A percentile compares a stretch with the other conserved stretches of the same genome.
Evolutionary conservation across 2,329 filamentous ascomycete species (phyloP).

Genomic region (Talaromyces sp.): DNA sequence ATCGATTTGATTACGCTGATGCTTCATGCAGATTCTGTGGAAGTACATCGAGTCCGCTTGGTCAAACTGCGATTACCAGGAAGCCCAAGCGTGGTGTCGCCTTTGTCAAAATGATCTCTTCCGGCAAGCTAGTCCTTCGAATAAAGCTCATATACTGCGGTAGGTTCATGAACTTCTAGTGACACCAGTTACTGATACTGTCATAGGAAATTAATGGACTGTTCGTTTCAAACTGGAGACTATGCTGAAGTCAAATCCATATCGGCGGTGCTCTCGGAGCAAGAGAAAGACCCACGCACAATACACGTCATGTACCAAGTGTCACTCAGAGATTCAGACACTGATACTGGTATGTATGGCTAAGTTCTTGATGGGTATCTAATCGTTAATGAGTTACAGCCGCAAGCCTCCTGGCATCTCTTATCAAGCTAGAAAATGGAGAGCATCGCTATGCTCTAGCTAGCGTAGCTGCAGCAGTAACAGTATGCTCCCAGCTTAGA

Average conservation of each 20-base stretch:
- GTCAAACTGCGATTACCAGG: constrained; percentile 47
- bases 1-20: background rate
- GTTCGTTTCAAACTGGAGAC: constrained; percentile 57
- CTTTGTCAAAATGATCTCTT: constrained; percentile 65
- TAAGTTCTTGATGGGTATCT: background rate
- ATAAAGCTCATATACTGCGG: constrained; percentile 65
- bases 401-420: background rate
- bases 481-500: background rate
- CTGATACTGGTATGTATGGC: background rate
- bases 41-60: constrained; percentile 63
- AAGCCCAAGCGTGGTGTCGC: constrained; percentile 65
- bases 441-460: constrained; percentile 8
- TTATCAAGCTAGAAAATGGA: constrained; percentile 6
- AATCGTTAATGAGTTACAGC: background rate
- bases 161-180: constrained; percentile 23
- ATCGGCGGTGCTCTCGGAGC: constrained; percentile 53
- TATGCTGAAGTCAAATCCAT: constrained; percentile 47
- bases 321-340: constrained; percentile 44
- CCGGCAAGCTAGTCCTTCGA: constrained; percentile 57
- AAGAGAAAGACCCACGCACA: constrained; percentile 59
- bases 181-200: background rate
- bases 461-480: constrained; percentile 5
- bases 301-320: constrained; percentile 72
- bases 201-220: constrained; percentile 66
- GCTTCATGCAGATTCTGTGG: constrained; percentile 63